phyloP scores from a whole-genome alignment of 768 basidiomycete species.

The Pulveroboletus sp. region DNA sequence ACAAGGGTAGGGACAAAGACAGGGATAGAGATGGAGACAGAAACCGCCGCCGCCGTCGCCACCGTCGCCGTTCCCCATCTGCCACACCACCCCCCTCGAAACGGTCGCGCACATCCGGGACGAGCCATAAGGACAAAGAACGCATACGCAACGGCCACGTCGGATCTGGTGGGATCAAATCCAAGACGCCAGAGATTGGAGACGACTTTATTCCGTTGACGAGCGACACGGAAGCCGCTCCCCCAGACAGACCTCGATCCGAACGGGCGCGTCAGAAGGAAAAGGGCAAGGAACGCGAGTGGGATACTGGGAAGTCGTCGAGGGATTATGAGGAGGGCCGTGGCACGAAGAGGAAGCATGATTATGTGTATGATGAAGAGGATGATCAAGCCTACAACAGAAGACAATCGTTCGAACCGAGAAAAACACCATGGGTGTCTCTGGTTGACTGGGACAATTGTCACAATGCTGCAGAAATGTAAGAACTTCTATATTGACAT shows the following conservation, averaged over 20 bases:
- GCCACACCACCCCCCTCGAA: slow-evolving; percentile 16
- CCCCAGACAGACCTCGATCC: slow-evolving; percentile 7
- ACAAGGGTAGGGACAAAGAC: slow-evolving; percentile 3
- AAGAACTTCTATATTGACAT: slow-evolving; percentile 28
- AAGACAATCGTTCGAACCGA: slow-evolving; percentile 52
- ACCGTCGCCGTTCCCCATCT: slow-evolving; percentile 11
- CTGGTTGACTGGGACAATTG: slow-evolving; percentile 72
- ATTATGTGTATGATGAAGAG: slow-evolving; percentile 40
- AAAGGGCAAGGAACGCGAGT: slow-evolving; percentile 33
- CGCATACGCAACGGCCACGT: neutral
- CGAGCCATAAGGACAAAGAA: slow-evolving; percentile 20
- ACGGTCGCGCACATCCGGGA: slow-evolving; percentile 13
- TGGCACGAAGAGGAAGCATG: slow-evolving; percentile 46
- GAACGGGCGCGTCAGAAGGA: slow-evolving; percentile 22
- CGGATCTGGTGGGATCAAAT: slow-evolving; percentile 10
- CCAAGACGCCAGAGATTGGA: slow-evolving; percentile 17
- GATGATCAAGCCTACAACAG: slow-evolving; percentile 40
- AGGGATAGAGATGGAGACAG: slow-evolving; percentile 1
- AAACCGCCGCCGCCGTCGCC: slow-evolving; percentile 1
- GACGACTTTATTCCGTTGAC: slow-evolving; percentile 33
- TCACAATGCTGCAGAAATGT: slow-evolving; percentile 83
- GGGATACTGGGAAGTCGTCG: slow-evolving; percentile 37
- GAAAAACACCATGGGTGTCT: slow-evolving; percentile 67
- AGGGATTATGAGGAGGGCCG: slow-evolving; percentile 22
- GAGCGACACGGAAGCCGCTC: slow-evolving; percentile 17